Base-by-base conservation (phyloP, 2,329 filamentous ascomycete species). In the Tolypocladium nubicola region DNA sequence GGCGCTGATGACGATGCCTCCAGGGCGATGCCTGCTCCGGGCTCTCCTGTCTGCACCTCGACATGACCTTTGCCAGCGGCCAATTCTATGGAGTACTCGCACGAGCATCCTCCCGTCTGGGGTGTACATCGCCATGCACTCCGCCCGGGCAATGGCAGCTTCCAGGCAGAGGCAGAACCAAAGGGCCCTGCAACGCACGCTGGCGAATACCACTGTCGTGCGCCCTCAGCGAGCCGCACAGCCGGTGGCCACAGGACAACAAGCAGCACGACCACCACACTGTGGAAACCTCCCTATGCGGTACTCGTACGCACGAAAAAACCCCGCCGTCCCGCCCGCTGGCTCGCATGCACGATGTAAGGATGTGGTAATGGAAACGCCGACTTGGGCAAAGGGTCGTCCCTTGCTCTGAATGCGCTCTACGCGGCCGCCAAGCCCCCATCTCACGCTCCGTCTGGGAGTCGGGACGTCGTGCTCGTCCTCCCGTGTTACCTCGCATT, bases 321-420 rank as follows among this genome's bases (percentile, higher is more conserved):
- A 14, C 23, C 11, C 3, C 26, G 43, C 3, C 47, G 45, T 33
- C 19, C 47, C 47, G 19, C 35, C 47, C 47, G 19, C 21, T 4
- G 47, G 30, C 47, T n/a, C 11, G 38, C 11, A 35, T 21, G 30
- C 11, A 23, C 41, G 39, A 39, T 40, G 59, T 58, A 56, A 60
- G 16, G 16, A 61, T 61, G 56, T 58, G 33, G 58, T 60, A 61
- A 61, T 58, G 56, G 37, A 58, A 61, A 61, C 53, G 56, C 50
- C 54, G 21, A 30, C 53, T 38, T 33, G 56, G 52, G 23, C 52
- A 33, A 43, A n/a, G 16, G 14, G 37, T 53, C 52, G 37, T 53
- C 52, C 14, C 14, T 26, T 40, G 23, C 52, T 30, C 8, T 41
- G 16, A 13, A 35, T 26, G 23, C n/a, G 10, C 47, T n/a, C 30